A percentile compares a stretch with the other conserved stretches of the same genome.
These are phyloP conservation scores for Pisolithus microcarpus DNA, from an alignment of 768 basidiomycete genomes.

Conservation along the genomic window DNA sequence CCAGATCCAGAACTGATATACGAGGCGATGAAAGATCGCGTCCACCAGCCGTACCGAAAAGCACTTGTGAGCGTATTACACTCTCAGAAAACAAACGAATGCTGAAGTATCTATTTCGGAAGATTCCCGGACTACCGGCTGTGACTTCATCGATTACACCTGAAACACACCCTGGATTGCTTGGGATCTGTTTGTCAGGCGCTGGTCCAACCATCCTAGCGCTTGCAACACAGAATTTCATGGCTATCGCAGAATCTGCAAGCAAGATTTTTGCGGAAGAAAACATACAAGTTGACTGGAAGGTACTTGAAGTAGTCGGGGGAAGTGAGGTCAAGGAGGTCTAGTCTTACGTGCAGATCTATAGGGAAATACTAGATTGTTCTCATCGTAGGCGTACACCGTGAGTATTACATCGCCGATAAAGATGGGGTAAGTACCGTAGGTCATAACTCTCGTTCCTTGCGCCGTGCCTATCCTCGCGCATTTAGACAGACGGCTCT, in stretches of 20 bases:
- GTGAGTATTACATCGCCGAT: slow-evolving; percentile 17
- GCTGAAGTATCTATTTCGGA: slow-evolving; percentile 1
- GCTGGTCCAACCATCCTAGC: slow-evolving; percentile 98
- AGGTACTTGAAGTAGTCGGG: slow-evolving; percentile 63
- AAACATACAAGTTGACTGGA: slow-evolving; percentile 85
- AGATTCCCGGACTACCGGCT: slow-evolving; percentile 95
- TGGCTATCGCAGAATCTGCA: slow-evolving; percentile 79
- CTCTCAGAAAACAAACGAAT: neutral
- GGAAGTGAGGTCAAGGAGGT: slow-evolving; percentile 29
- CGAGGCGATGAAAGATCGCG: slow-evolving; percentile 97
- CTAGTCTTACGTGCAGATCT: slow-evolving; percentile 5
- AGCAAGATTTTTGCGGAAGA: slow-evolving; percentile 62
- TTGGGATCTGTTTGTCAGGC: slow-evolving; percentile 96
- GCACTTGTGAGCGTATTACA: slow-evolving; percentile 51
- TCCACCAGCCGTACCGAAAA: slow-evolving; percentile 96
- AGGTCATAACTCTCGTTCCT: slow-evolving; percentile 7
- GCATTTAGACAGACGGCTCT: slow-evolving; percentile 89
- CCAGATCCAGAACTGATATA: slow-evolving; percentile 96
- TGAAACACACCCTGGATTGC: slow-evolving; percentile 81
- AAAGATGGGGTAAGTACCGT: neutral
- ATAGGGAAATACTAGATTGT: slow-evolving; percentile 2
- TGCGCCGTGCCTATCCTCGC: slow-evolving; percentile 38
- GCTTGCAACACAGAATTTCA: slow-evolving; percentile 79
- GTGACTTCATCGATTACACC: slow-evolving; percentile 89
- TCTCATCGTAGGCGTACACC: slow-evolving; percentile 13